Conservation (phyloP, 257 asterid species). For the Scutellaria galericulata region DNA sequence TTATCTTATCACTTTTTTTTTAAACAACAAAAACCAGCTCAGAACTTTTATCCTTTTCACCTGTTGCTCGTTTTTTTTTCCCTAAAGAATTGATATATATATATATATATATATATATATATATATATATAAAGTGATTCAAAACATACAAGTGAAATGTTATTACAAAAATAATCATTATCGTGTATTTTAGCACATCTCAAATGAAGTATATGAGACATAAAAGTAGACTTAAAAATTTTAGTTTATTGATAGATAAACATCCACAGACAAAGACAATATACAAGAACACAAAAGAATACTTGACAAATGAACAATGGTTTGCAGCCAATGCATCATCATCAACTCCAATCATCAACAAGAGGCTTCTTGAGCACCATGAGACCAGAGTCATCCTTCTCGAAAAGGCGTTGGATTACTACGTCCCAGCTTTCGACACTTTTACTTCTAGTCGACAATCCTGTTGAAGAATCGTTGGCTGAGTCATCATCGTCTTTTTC, state of each 20-base stretch:
- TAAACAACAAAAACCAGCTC: too few species aligned
- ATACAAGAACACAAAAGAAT: not conserved
- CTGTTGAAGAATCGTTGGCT: constrained; percentile 45
- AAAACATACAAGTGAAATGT: too few species aligned
- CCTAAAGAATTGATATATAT: too few species aligned
- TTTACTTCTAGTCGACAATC: constrained; percentile 50
- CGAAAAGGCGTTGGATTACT: constrained; percentile 70
- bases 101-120: too few species aligned
- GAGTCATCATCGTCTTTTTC: constrained; percentile 39
- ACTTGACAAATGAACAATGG: not conserved
- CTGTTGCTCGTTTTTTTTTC: too few species aligned
- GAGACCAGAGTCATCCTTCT: constrained; percentile 67
- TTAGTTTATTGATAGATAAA: not conserved
- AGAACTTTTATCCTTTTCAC: too few species aligned
- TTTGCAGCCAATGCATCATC: constrained; percentile 40
- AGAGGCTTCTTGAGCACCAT: constrained; percentile 56
- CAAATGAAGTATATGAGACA: too few species aligned
- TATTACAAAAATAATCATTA: too few species aligned
- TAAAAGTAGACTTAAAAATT: too few species aligned
- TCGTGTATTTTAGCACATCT: too few species aligned
- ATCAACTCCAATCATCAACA: constrained; percentile 48
- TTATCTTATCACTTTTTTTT: too few species aligned
- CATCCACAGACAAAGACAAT: not conserved
- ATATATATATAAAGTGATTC: too few species aligned
- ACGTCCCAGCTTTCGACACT: constrained; percentile 72